Percentiles rank a stretch among this genome's conserved stretches.
phyloP scores from a whole-genome alignment of 2,329 filamentous ascomycete species.

The Colletotrichum endophyticum region DNA sequence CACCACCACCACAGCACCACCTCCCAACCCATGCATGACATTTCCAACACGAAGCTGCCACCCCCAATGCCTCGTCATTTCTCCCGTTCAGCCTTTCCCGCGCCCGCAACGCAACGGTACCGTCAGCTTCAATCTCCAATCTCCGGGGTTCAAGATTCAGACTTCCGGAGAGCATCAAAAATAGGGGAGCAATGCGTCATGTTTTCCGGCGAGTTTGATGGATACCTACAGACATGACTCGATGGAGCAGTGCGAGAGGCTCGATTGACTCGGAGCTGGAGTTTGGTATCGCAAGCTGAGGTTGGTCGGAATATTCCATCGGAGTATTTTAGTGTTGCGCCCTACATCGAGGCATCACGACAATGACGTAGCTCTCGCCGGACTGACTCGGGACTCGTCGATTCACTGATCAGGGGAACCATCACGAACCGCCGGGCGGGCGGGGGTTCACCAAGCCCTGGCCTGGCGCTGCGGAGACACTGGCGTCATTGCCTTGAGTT shows the following conservation, averaged over 20 bases:
- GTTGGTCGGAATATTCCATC: neutral
- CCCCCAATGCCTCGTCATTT: neutral
- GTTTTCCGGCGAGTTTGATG: neutral
- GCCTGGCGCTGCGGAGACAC: constrained; percentile 7
- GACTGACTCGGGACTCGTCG: constrained; percentile 6
- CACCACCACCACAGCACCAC: neutral
- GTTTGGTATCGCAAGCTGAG: neutral
- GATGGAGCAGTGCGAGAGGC: neutral
- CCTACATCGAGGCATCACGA: constrained; percentile 1
- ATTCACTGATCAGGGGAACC: constrained; percentile 2
- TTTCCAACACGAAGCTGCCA: neutral
- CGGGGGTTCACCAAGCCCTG: constrained; percentile 11
- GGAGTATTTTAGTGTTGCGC: neutral
- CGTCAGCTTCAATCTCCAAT: neutral
- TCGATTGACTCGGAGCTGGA: neutral
- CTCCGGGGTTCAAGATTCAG: neutral
- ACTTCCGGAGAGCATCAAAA: neutral
- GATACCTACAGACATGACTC: neutral
- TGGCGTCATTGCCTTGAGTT: constrained; percentile 13
- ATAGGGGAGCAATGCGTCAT: constrained; percentile 1
- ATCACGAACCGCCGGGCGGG: constrained; percentile 10
- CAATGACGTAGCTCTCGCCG: neutral
- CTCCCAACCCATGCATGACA: neutral
- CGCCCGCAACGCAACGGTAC: neutral
- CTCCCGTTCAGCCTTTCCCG: neutral